Percentiles rank a stretch among this genome's conserved stretches.
Conservation (phyloP, 352 stramenopile species). For the Pythium guiyangense region DNA sequence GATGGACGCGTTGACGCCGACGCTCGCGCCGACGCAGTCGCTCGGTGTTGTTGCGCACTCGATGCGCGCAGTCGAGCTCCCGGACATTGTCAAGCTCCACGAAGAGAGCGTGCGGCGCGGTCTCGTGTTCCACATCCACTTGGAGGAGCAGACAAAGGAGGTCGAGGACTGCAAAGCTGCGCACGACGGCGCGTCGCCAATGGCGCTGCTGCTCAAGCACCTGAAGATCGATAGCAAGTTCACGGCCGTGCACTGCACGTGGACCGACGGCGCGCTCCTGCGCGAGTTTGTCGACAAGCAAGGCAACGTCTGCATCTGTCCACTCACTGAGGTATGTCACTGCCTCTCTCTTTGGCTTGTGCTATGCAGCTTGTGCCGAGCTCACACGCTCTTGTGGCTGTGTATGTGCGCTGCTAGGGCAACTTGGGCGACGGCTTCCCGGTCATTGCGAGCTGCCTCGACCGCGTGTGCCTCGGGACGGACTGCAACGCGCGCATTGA, state of each 20-base stretch:
- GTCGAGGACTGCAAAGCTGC: constrained; percentile 70
- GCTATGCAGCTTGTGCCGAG: neutral
- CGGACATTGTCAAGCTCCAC: constrained; percentile 59
- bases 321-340: constrained; percentile 47
- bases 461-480: constrained; percentile 64
- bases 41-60: constrained; percentile 74
- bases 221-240: constrained; percentile 68
- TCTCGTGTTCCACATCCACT: constrained; percentile 66
- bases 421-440: constrained; percentile 72
- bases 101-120: constrained; percentile 55
- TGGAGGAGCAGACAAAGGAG: constrained; percentile 71
- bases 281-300: constrained; percentile 52
- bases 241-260: constrained; percentile 74
- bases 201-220: constrained; percentile 61
- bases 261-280: constrained; percentile 52
- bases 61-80: constrained; percentile 60
- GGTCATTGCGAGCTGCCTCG: constrained; percentile 55
- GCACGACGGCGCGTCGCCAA: constrained; percentile 48
- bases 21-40: constrained; percentile 39
- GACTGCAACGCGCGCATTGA: constrained; percentile 80
- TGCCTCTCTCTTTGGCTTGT: neutral
- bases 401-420: constrained; percentile 18
- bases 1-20: constrained; percentile 47
- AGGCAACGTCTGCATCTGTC: constrained; percentile 74
- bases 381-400: neutral